Base-by-base conservation (phyloP, 176 grass and related monocot genomes). In the Saccharum spontaneum region DNA sequence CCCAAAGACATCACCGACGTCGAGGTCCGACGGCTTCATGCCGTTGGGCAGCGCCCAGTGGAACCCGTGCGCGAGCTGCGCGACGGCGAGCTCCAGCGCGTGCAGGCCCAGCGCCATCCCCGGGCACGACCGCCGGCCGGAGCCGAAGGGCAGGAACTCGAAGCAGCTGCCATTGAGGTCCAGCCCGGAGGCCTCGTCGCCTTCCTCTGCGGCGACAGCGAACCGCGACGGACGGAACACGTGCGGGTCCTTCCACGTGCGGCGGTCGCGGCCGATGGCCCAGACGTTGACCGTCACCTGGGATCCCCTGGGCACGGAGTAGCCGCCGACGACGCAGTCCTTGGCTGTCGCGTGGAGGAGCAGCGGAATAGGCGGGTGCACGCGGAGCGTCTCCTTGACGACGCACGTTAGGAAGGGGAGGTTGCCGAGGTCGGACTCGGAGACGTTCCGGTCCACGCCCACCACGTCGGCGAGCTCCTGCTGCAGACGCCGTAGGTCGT, bases 131-230 rank as follows among this genome's bases (percentile, higher is more conserved):
- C 96, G 80, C 33, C 96, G 77, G 4, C 96, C 96, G 0, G 93
- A 95, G 0, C 96, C 96, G 68, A 98, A 98, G 0, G 96, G 96
- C 59, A 98, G 52, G 57, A 98, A 89, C 88, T 98, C 93, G 74
- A 98, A 95, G 88, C 84, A 92, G 37, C 85, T 87, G 8, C 96
- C 96, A 70, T 95, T 95, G 86, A 98, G 92, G 85, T 95, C 96
- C 10, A 93, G 28, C 18, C 63, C 83, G 4, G 39, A 34, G 36
- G 78, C 85, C 10, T 90, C 89, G 4, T 80, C 89, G 0, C 14
- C 46, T 4, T 15, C 13, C 46, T 1, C 24, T 86, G 8, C 40
- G 12, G 34, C 16, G 86, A 98, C 2, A 1, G 28, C 28, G 33
- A 33, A 98, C 68, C 93, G 55, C 4, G 89, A 90, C 1, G 96